These are phyloP conservation scores for Ambrosia artemisiifolia DNA, from an alignment of 129 eudicot species.

Conservation along the genomic window DNA sequence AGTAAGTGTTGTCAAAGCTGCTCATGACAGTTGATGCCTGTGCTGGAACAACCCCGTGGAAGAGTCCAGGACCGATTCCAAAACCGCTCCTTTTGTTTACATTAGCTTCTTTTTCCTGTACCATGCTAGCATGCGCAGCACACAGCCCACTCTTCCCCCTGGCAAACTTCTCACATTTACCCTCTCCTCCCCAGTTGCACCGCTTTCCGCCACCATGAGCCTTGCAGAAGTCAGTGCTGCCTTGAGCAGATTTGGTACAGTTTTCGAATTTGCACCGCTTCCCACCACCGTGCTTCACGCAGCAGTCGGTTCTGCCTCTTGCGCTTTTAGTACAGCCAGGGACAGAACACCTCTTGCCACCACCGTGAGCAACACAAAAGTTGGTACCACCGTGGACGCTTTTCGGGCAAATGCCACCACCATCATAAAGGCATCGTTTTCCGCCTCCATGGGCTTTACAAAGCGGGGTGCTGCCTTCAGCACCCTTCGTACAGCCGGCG, in stretches of 20 bases:
- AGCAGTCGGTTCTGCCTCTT: constrained; percentile 86
- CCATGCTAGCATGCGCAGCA: constrained; percentile 76
- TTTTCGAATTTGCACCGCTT: constrained; percentile 70
- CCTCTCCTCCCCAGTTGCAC: constrained; percentile 79
- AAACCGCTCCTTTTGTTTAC: constrained; percentile 32
- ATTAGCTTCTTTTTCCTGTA: constrained; percentile 47
- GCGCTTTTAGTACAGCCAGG: constrained; percentile 92
- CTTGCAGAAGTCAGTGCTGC: constrained; percentile 93
- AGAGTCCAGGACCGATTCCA: constrained; percentile 77
- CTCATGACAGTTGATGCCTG: constrained; percentile 33
- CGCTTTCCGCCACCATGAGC: constrained; percentile 99
- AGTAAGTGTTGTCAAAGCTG: constrained; percentile 43
- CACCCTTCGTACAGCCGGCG: constrained; percentile 89
- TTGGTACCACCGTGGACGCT: constrained; percentile 96
- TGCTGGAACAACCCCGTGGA: constrained; percentile 66
- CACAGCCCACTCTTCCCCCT: constrained; percentile 87
- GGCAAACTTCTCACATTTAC: constrained; percentile 91
- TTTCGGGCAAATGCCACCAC: constrained; percentile 97
- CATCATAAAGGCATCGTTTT: constrained; percentile 76
- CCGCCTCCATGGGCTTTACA: constrained; percentile 99
- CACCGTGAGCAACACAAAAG: constrained; percentile 94
- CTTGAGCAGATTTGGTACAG: constrained; percentile 91
- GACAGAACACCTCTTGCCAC: constrained; percentile 82
- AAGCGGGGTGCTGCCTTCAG: constrained; percentile 95
- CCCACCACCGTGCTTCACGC: constrained; percentile 92